Evolutionary conservation across 2,329 filamentous ascomycete species (phyloP), one percentile per base, ranked within the genome.

Genomic region (Penicillium brasilianum): DNA sequence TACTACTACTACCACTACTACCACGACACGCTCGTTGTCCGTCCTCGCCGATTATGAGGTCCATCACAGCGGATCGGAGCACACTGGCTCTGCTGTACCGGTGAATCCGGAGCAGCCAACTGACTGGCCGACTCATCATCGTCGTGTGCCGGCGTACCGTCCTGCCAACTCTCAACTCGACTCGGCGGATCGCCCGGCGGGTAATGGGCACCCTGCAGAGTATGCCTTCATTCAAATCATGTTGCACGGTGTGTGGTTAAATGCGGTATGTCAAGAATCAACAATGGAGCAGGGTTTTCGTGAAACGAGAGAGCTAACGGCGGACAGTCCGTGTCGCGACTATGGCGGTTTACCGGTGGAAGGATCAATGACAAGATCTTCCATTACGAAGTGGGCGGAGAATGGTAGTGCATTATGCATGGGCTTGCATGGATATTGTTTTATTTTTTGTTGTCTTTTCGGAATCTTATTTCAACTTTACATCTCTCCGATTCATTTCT

Each of bases 371-470:
- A 82, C 61, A 71, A 72, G n/a, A 72, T 81, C 22, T 84, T 85
- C 54, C 77, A 77, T 34, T 85, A 85, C 66, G 78, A 81, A 34
- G 73, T 87, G 59, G 84, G 85, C 11, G 84, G 85, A 13, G 85
- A 87, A 69, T 83, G 76, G 69, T 82, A 61, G 65, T 59, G 65
- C 58, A 41, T 10, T 32, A 22, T 44, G 37, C n/a, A 13, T 43
- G 36, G 25, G 28, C n/a, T n/a, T 32, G 37, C 25, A 20, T 20
- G 9, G 34, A 28, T 28, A 28, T 18, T 1, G 3, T 43, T 8
- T 20, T n/a, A 22, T 9, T 25, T 37, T 34, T 13, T 41, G 41
- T 37, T 28, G 32, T 22, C 22, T 43, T 22, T 34, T 25, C 20
- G 34, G 18, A 13, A 44, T 44, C 22, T 44, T 20, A 10, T 37